Evolutionary conservation across 176 grass and related monocot genomes (phyloP).

Genomic region (Eragrostis curvula): DNA sequence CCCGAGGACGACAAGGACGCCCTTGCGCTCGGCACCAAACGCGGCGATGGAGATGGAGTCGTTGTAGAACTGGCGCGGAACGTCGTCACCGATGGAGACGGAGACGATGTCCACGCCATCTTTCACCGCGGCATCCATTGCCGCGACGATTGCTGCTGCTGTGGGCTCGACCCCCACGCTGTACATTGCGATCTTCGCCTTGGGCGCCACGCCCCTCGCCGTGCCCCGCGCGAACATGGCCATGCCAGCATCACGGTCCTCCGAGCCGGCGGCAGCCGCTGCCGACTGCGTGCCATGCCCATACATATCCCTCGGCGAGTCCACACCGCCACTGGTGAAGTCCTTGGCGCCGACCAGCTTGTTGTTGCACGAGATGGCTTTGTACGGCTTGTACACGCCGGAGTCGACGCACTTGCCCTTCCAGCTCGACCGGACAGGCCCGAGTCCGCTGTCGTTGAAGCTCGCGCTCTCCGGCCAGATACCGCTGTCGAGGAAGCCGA

Average conservation of each 20-base stretch:
- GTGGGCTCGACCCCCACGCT: neutral
- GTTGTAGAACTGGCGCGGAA: too few species aligned
- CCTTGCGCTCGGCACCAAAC: too few species aligned
- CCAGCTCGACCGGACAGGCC: conserved; percentile 33
- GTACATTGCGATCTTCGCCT: conserved; percentile 36
- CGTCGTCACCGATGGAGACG: too few species aligned
- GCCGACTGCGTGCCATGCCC: conserved; percentile 42
- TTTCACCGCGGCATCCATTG: neutral
- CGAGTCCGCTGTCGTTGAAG: conserved; percentile 28
- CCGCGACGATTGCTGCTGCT: neutral
- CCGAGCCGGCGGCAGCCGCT: conserved; percentile 12
- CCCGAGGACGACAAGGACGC: too few species aligned
- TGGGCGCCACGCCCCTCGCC: neutral
- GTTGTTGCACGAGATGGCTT: conserved; percentile 33
- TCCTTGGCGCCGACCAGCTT: neutral
- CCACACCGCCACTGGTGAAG: neutral
- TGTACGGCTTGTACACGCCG: too few species aligned
- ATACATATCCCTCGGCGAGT: neutral
- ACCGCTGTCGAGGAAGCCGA: conserved; percentile 2
- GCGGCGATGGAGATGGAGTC: too few species aligned
- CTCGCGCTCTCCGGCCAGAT: conserved; percentile 15
- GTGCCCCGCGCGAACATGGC: neutral
- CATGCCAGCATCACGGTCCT: neutral
- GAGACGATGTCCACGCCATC: conserved; percentile 17
- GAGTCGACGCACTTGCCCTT: conserved; percentile 26